Percentiles rank a stretch among this genome's conserved stretches.
These are phyloP conservation scores for Periglandula ipomoeae DNA, from an alignment of 2,329 filamentous ascomycete genomes.

Conservation along the genomic window DNA sequence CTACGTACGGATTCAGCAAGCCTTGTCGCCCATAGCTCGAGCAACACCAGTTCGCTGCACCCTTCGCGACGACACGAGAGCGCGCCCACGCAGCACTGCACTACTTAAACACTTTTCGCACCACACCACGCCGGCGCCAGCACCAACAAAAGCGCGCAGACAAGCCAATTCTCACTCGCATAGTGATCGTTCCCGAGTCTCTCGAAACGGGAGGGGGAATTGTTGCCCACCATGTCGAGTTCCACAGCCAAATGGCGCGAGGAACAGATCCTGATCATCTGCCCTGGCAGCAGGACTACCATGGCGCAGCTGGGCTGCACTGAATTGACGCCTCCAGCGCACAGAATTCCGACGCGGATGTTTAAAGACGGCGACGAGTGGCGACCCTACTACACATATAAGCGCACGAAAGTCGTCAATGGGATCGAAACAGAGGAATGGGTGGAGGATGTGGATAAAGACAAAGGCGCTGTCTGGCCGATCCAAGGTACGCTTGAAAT, in stretches of 20 bases:
- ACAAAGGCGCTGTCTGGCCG: conserved; percentile 85
- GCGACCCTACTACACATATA: conserved; percentile 68
- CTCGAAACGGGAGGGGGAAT: neutral
- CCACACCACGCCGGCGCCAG: neutral
- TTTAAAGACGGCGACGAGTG: conserved; percentile 77
- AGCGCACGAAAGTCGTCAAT: conserved; percentile 44
- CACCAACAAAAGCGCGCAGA: neutral
- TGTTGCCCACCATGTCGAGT: conserved; percentile 38
- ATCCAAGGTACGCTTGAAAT: conserved; percentile 44
- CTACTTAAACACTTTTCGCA: neutral
- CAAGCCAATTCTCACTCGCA: neutral
- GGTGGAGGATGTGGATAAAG: conserved; percentile 81
- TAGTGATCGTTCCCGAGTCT: neutral
- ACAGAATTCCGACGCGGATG: conserved; percentile 88
- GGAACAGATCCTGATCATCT: conserved; percentile 61
- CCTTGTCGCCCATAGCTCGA: too few relatives aligned
- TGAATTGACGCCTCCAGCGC: conserved; percentile 83
- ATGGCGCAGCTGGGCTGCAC: conserved; percentile 84
- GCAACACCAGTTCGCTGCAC: neutral
- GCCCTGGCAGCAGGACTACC: conserved; percentile 79
- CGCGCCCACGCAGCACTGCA: conserved; percentile 1
- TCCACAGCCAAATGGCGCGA: conserved; percentile 53
- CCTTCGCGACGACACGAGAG: neutral
- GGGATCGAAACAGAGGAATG: conserved; percentile 55
- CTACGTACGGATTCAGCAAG: too few relatives aligned